Percentiles rank a stretch among this genome's conserved stretches.
Evolutionary conservation across 805 yeast species (phyloP).

Genomic region (Starmerella tilneyi): DNA sequence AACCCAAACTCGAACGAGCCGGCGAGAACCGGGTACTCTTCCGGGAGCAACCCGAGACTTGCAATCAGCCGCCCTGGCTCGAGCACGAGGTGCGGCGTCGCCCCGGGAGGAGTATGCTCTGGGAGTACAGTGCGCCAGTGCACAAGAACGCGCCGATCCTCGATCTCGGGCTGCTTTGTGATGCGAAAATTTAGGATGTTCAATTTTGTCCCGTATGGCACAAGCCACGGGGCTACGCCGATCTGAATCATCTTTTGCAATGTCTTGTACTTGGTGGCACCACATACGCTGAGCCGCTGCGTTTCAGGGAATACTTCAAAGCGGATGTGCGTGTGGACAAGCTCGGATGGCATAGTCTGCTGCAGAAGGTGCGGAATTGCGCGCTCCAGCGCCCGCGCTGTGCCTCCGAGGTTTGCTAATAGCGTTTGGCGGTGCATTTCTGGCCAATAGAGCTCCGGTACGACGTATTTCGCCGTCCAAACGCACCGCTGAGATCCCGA

Average conservation of each 20-base stretch:
- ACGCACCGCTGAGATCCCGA: no score
- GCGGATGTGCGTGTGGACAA: conserved; percentile 27
- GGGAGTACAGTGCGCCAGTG: conserved; percentile 25
- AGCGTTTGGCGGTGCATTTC: conserved; percentile 21
- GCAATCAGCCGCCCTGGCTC: conserved; percentile 25
- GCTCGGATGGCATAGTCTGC: conserved; percentile 23
- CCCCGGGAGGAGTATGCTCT: conserved; percentile 4
- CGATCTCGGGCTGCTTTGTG: conserved; percentile 10
- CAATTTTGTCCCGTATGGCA: conserved; percentile 27
- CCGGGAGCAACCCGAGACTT: conserved; percentile 28
- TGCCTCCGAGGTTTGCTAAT: conserved; percentile 28
- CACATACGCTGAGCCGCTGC: conserved; percentile 27
- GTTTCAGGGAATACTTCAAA: conserved; percentile 29
- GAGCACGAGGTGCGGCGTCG: conserved; percentile 7
- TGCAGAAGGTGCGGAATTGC: conserved; percentile 27
- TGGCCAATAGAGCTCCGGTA: neutral
- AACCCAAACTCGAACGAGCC: conserved; percentile 33
- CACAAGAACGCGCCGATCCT: conserved; percentile 20
- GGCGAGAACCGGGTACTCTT: conserved; percentile 31
- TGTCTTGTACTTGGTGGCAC: conserved; percentile 27
- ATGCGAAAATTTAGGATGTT: conserved; percentile 21
- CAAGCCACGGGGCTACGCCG: conserved; percentile 25
- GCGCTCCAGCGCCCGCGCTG: conserved; percentile 24
- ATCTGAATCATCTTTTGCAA: conserved; percentile 27
- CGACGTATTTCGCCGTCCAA: neutral